Conservation (phyloP, 2,329 filamentous ascomycete genomes). For the Pseudohalonectria lignicola region DNA sequence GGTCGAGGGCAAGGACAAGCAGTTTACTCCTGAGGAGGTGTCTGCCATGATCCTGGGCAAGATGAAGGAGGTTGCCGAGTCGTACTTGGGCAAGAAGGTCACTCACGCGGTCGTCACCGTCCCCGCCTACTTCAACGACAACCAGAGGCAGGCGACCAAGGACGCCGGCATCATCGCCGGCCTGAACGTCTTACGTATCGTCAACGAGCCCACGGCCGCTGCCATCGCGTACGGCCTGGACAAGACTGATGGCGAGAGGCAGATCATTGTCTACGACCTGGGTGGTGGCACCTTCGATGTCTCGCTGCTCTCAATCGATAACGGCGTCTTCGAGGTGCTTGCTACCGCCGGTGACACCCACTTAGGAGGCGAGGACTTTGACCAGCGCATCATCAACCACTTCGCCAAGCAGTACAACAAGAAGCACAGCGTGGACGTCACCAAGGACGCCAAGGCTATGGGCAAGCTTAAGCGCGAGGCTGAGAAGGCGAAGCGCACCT, state of each 20-base stretch:
- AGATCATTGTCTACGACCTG: constrained; percentile 89
- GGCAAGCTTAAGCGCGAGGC: constrained; percentile 99
- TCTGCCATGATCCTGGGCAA: constrained; percentile 50
- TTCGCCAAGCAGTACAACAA: constrained; percentile 98
- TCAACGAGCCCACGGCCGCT: constrained; percentile 93
- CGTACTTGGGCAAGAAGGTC: constrained; percentile 71
- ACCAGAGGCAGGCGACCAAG: constrained; percentile 94
- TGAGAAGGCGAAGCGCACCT: constrained; percentile 97
- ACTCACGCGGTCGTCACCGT: constrained; percentile 88
- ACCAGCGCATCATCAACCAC: constrained; percentile 93
- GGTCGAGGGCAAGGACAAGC: constrained; percentile 40
- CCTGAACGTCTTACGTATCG: constrained; percentile 89
- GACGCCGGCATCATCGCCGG: constrained; percentile 87
- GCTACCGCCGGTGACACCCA: constrained; percentile 95
- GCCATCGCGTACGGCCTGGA: constrained; percentile 91
- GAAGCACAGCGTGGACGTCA: constrained; percentile 86
- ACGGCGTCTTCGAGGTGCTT: constrained; percentile 89
- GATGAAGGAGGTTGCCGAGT: constrained; percentile 59
- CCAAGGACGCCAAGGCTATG: constrained; percentile 95
- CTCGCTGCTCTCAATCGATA: constrained; percentile 80
- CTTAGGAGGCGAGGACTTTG: constrained; percentile 97
- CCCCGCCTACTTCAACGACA: constrained; percentile 97
- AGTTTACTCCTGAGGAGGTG: constrained; percentile 51
- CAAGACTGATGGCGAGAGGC: constrained; percentile 72
- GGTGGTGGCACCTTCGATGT: constrained; percentile 95